Conservation (phyloP, 1,284 basidiomycete species). For the Sanguinoderma infundibulare region DNA sequence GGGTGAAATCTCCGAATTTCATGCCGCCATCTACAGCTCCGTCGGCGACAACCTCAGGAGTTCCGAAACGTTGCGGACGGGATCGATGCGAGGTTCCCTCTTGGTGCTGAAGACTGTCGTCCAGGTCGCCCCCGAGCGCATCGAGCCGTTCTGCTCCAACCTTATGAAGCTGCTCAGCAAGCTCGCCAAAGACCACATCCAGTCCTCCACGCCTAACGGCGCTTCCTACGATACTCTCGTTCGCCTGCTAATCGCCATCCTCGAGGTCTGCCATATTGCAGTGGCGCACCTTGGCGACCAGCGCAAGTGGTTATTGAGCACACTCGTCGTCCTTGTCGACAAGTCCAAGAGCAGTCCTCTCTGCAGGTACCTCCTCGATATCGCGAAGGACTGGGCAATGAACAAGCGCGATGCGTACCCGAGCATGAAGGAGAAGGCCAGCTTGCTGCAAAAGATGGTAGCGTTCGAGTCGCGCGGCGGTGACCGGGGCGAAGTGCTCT, state of each 20-base stretch:
- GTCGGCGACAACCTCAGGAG: constrained; percentile 86
- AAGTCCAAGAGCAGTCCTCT: constrained; percentile 87
- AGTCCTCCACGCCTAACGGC: constrained; percentile 48
- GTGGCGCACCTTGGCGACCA: constrained; percentile 73
- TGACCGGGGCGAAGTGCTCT: constrained; percentile 75
- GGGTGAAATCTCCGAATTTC: constrained; percentile 77
- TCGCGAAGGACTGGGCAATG: constrained; percentile 89
- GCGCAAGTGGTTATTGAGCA: constrained; percentile 74
- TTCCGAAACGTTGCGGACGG: constrained; percentile 35
- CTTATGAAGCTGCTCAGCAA: constrained; percentile 89
- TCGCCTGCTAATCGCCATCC: constrained; percentile 65
- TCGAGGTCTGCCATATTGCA: constrained; percentile 75
- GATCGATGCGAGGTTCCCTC: constrained; percentile 73
- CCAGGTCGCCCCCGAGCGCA: constrained; percentile 82
- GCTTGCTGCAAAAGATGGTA: constrained; percentile 89
- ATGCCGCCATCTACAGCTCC: constrained; percentile 75
- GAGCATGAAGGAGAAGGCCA: constrained; percentile 96
- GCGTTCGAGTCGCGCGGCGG: constrained; percentile 80
- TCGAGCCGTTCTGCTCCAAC: constrained; percentile 80
- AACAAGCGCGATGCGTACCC: constrained; percentile 86
- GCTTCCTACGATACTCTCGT: constrained; percentile 61
- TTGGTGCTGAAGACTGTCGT: constrained; percentile 91
- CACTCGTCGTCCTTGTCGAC: constrained; percentile 85
- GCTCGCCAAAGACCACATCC: constrained; percentile 88
- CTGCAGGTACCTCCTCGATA: constrained; percentile 87